Base-by-base conservation (phyloP, 2,329 filamentous ascomycete species). In the Colletotrichum tamarilloi region DNA sequence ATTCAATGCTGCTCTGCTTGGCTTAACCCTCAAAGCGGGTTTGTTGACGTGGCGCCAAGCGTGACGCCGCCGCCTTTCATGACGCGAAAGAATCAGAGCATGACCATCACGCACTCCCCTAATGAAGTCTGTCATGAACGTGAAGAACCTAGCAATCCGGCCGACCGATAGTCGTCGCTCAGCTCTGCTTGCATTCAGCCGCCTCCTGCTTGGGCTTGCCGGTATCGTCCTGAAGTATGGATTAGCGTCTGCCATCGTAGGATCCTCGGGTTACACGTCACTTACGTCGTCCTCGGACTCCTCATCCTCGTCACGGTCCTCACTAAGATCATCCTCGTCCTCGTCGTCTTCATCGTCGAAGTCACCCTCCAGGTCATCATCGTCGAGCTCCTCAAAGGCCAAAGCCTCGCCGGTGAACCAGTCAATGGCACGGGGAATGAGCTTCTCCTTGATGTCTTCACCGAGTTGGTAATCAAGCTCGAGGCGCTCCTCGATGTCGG, bases 391-490 rank as follows among this genome's bases (percentile, higher is more conserved):
- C 88, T 99, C 97, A 79, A 95, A 99, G 78, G 97, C 95, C 76
- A 99, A 92, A 77, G 97, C 97, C 87, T 99, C 97, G 72, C 97
- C 97, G 66, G 97, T 99, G 84, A 99, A 99, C 97, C 97, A 99
- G 86, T 99, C 97, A 79, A 99, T 97, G 71, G 97, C 97, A 78
- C 96, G 95, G 76, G 97, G 97, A 78, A 99, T 99, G 77, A 99
- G 90, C 88, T 99, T 99, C 90, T 99, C 97, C 88, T 99, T 99
- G 87, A 99, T 98, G 82, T 99, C 97, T 88, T 99, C 97, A 77
- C 97, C 97, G 57, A 99, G 92, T 86, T 98, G 96, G 85, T 98
- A 99, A 86, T 99, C 97, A 65, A 99, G 92, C 87, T 99, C 97
- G 69, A 99, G 91, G 76, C 97, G 95, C 85, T 98, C 95, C 88